Base-by-base conservation (phyloP, 345 rosid genomes). In the Pistacia integerrima region DNA sequence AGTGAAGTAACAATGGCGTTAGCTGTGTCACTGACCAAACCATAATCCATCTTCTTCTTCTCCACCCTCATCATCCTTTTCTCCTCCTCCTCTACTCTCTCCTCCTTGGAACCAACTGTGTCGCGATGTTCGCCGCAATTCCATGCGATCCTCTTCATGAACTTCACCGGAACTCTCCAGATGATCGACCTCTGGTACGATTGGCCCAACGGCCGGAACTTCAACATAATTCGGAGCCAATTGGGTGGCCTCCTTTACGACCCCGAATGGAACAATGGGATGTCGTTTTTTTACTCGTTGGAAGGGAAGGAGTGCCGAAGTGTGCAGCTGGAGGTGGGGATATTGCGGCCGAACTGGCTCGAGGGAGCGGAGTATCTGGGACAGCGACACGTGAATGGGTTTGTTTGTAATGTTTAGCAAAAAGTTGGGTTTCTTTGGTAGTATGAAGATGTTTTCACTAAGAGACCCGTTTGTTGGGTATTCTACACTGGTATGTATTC, bases 161-260 rank as follows among this genome's bases (percentile, higher is more conserved):
- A 90, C 79, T 35, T 73, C 78, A 78, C 78, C 16, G 91, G 90
- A 25, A 41, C 46, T 58, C 86, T 85, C 22, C 76, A 87, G 49
- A 72, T 82, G 73, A 79, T 83, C 46, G 87, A 90, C 70, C 90
- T 88, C 28, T 90, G 94, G 91, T 90, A 88, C 82, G 92, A 90
- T 70, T 88, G 88, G 90, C 67, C 85, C 62, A 83, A 87, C 48
- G 88, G 92, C 6, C 76, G 92, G 28, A 90, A 88, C 82, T 87
- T 87, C 82, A 86, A 88, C 88, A 85, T 88, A 74, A 69, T 84
- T 36, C 89, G 84, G 30, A 78, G 82, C 75, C 92, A 87, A 81
- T 88, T 89, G 8, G 89, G 88, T 0, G 17, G 83, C 49, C 75
- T 85, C 58, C 35, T 74, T 69, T 83, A 91, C 76, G 90, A 91